phyloP scores from a whole-genome alignment of 176 grass and related monocot genomes.

The Triticum turgidum region DNA sequence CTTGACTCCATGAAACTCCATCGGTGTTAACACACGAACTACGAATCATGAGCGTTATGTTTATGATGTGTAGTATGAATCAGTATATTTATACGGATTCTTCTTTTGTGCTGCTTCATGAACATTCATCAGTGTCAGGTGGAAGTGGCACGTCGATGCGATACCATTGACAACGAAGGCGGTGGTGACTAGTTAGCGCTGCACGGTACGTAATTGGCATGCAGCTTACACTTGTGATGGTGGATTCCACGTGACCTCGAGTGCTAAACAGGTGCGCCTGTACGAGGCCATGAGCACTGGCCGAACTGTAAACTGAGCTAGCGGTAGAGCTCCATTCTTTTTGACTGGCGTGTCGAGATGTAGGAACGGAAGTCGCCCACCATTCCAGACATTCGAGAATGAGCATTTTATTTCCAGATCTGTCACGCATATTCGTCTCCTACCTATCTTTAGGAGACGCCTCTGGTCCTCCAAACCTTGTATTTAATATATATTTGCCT shows the following conservation, averaged over 20 bases:
- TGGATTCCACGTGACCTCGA: slow-evolving; percentile 28
- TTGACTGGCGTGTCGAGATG: too few species aligned
- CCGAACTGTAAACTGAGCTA: slow-evolving; percentile 5
- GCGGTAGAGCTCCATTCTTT: not conserved
- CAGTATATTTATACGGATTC: not conserved
- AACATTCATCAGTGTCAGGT: not conserved
- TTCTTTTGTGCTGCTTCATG: not conserved
- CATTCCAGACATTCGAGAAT: not conserved
- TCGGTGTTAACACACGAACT: not conserved
- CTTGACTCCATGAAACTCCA: slow-evolving; percentile 21
- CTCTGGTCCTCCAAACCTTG: too few species aligned
- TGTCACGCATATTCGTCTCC: not conserved
- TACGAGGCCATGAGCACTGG: not conserved
- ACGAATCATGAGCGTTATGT: not conserved
- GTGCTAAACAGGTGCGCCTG: slow-evolving; percentile 32
- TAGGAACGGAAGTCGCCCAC: not conserved
- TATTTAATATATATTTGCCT: too few species aligned
- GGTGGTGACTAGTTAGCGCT: not conserved
- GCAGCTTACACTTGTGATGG: slow-evolving; percentile 8
- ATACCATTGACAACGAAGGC: too few species aligned
- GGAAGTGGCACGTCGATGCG: not conserved
- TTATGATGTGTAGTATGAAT: not conserved
- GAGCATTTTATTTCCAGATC: not conserved
- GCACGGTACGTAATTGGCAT: not conserved
- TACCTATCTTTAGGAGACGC: too few species aligned